A percentile compares a stretch with the other conserved stretches of the same genome.
Conservation (phyloP, 2,329 filamentous ascomycete genomes). For the Chrysoporthe deuterocubensis region DNA sequence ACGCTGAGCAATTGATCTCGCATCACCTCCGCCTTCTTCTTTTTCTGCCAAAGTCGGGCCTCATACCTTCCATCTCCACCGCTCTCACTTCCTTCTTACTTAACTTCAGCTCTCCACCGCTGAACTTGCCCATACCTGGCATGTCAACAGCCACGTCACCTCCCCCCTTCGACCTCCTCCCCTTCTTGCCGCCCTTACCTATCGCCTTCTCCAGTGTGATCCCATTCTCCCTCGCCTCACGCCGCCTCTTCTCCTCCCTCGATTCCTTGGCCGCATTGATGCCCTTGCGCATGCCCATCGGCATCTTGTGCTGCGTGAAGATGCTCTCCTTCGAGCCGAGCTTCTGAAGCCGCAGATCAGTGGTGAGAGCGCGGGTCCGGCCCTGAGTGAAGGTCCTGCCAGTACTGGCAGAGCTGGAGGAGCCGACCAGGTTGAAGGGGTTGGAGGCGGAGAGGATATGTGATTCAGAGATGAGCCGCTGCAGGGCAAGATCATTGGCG, state of each 20-base stretch:
- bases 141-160: slow-evolving; percentile 65
- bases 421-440: slow-evolving; percentile 47
- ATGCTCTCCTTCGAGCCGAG: slow-evolving; percentile 79
- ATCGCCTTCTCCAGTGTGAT: slow-evolving; percentile 74
- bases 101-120: slow-evolving; percentile 76
- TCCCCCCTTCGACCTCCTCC: slow-evolving; percentile 54
- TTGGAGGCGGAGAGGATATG: slow-evolving; percentile 73
- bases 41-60: slow-evolving; percentile 39
- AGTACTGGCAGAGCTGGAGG: slow-evolving; percentile 42
- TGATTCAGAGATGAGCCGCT: slow-evolving; percentile 88
- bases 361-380: slow-evolving; percentile 76
- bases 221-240: slow-evolving; percentile 86
- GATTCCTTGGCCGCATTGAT: slow-evolving; percentile 69
- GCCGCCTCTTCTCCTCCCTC: slow-evolving; percentile 72
- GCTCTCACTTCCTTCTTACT: slow-evolving; percentile 76
- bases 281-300: slow-evolving; percentile 83
- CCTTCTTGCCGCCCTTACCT: slow-evolving; percentile 41
- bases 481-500: slow-evolving; percentile 89
- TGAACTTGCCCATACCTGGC: slow-evolving; percentile 80
- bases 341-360: slow-evolving; percentile 81
- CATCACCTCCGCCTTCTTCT: slow-evolving; percentile 43
- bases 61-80: slow-evolving; percentile 70
- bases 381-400: slow-evolving; percentile 58
- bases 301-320: slow-evolving; percentile 83
- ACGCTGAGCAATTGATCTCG: background rate